Evolutionary conservation across 345 rosid species (phyloP).

Genomic region (Psidium friedrichsthalianum): DNA sequence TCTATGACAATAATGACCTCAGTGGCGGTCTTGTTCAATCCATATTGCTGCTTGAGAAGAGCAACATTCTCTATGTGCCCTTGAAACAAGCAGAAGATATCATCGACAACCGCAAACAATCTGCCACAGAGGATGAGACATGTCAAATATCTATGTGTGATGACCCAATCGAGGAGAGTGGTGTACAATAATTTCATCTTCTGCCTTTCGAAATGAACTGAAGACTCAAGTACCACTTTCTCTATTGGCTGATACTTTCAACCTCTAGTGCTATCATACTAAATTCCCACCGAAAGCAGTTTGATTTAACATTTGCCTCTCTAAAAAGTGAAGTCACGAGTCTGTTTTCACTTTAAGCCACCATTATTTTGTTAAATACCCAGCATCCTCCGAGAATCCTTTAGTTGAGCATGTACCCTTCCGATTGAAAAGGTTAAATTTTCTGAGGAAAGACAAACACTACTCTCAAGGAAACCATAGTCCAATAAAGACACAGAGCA

Average conservation of each 20-base stretch:
- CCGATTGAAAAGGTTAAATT: not conserved
- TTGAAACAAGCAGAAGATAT: conserved; percentile 92
- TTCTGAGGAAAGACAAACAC: not conserved
- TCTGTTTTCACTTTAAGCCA: not conserved
- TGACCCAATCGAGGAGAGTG: not conserved
- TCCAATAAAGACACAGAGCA: not conserved
- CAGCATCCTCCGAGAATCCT: not conserved
- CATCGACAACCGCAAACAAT: conserved; percentile 81
- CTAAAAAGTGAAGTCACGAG: not conserved
- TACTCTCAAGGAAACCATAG: not conserved
- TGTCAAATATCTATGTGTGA: not conserved
- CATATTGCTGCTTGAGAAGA: conserved; percentile 87
- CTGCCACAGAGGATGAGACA: conserved; percentile 16
- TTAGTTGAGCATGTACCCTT: not conserved
- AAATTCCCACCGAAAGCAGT: not conserved
- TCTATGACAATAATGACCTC: conserved; percentile 85
- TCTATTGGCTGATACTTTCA: not conserved
- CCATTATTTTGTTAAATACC: not conserved
- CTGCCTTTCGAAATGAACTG: not conserved
- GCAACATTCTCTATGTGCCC: conserved; percentile 81
- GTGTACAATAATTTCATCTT: not conserved
- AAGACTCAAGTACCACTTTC: not conserved
- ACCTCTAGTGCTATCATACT: not conserved
- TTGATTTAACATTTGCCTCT: not conserved
- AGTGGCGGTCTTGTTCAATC: conserved; percentile 72